Evolutionary conservation across 2,329 filamentous ascomycete genomes (phyloP).

Genomic region (Talaromyces sp.): DNA sequence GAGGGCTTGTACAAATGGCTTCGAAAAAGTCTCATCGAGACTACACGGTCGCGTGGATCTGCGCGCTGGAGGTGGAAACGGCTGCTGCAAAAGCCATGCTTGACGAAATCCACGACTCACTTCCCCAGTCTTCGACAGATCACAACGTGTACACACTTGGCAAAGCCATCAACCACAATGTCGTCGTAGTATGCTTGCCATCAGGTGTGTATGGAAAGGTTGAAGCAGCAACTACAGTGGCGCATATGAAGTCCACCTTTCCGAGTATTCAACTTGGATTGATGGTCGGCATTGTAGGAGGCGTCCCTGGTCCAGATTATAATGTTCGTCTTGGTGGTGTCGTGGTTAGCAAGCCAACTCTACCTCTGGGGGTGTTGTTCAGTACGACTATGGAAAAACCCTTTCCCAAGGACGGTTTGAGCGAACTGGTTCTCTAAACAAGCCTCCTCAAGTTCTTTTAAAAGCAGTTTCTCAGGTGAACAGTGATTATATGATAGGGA

Average conservation of each 20-base stretch:
- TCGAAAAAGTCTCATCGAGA: neutral
- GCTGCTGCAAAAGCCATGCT: constrained; percentile 8
- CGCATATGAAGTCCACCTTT: no score
- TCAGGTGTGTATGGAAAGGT: no score
- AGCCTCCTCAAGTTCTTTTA: constrained; percentile 6
- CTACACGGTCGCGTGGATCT: constrained; percentile 3
- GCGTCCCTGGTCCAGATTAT: no score
- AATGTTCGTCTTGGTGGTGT: no score
- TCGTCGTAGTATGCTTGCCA: no score
- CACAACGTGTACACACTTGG: constrained; percentile 2
- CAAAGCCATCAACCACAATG: no score
- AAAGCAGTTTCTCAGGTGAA: constrained; percentile 2
- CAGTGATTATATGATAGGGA: constrained; percentile 4
- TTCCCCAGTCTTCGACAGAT: neutral
- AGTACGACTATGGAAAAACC: constrained; percentile 9
- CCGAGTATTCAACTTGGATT: no score
- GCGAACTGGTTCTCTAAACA: constrained; percentile 3
- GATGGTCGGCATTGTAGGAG: no score
- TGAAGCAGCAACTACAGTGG: no score
- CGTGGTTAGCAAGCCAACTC: no score
- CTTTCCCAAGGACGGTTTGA: constrained; percentile 1
- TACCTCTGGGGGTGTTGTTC: constrained; percentile 6
- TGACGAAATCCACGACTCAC: constrained; percentile 13
- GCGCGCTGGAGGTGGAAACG: constrained; percentile 2
- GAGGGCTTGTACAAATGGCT: no score